These are phyloP conservation scores for Periconia sp. DNA, from an alignment of 2,329 filamentous ascomycete genomes.

Conservation along the genomic window DNA sequence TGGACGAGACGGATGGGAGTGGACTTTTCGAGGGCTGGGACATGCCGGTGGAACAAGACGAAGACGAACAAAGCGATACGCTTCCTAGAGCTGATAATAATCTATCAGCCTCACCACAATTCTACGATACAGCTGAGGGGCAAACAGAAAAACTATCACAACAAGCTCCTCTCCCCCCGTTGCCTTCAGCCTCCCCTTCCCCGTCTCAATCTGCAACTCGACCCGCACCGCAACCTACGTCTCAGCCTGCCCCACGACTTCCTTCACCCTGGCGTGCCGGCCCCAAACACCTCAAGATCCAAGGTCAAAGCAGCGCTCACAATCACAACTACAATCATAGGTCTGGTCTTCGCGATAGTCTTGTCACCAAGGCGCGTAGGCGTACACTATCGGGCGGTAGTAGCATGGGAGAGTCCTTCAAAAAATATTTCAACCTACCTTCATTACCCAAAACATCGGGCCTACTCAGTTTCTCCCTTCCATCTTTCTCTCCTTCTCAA, in stretches of 20 bases:
- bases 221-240: conserved; percentile 2
- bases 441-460: conserved; percentile 39
- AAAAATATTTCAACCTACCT: conserved; percentile 43
- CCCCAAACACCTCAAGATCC: conserved; percentile 39
- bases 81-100: neutral
- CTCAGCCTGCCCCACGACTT: conserved; percentile 27
- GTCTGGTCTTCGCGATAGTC: conserved; percentile 41
- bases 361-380: conserved; percentile 36
- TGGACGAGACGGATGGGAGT: conserved; percentile 51
- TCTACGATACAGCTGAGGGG: neutral
- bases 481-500: conserved; percentile 33
- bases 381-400: conserved; percentile 43
- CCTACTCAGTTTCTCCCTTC: conserved; percentile 40
- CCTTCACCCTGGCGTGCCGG: conserved; percentile 51
- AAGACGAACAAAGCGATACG: conserved; percentile 12
- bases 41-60: conserved; percentile 25
- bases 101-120: neutral
- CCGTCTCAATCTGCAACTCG: neutral
- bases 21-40: conserved; percentile 52
- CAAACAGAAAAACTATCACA: neutral
- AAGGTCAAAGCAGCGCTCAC: conserved; percentile 12
- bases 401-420: conserved; percentile 32
- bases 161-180: neutral
- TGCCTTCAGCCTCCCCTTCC: neutral
- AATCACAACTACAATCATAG: conserved; percentile 28